Evolutionary conservation across 2,329 filamentous ascomycete genomes (phyloP).

Genomic region (Bipolaris victoriae): DNA sequence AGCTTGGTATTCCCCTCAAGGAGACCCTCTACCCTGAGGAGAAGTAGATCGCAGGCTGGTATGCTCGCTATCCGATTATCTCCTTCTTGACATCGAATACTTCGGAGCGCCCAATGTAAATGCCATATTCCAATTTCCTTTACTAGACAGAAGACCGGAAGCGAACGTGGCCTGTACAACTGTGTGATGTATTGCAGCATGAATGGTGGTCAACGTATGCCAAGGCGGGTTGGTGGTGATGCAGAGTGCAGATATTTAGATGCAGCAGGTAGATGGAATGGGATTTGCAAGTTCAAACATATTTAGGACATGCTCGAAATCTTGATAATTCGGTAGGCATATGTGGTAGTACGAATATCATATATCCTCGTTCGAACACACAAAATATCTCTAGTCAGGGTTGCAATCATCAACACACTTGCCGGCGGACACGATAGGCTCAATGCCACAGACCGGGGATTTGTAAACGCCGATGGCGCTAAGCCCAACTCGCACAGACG

Average conservation of each 20-base stretch:
- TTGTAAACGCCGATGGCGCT: slow-evolving; percentile 12
- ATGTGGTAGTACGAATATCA: background rate
- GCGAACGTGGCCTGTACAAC: slow-evolving; percentile 33
- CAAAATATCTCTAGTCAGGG: background rate
- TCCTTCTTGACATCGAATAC: slow-evolving; percentile 19
- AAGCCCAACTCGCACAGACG: background rate
- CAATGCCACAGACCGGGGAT: slow-evolving; percentile 3
- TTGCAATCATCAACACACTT: background rate
- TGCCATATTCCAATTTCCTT: slow-evolving; percentile 30
- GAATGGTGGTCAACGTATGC: slow-evolving; percentile 6
- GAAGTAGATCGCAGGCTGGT: slow-evolving; percentile 33
- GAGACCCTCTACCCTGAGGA: slow-evolving; percentile 83
- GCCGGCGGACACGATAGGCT: background rate
- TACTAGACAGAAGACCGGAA: slow-evolving; percentile 28
- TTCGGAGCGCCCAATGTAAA: slow-evolving; percentile 30
- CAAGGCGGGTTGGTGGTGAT: background rate
- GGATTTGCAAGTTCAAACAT: slow-evolving; percentile 31
- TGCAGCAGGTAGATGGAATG: slow-evolving; percentile 27
- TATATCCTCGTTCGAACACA: background rate
- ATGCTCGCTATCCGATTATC: slow-evolving; percentile 18
- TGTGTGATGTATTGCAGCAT: slow-evolving; percentile 34
- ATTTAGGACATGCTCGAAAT: background rate
- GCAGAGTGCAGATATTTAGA: slow-evolving; percentile 32
- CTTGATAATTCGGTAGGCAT: background rate
- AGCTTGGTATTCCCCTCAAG: slow-evolving; percentile 89